Base-by-base conservation (phyloP, 768 basidiomycete genomes). In the Lactarius indigo region DNA sequence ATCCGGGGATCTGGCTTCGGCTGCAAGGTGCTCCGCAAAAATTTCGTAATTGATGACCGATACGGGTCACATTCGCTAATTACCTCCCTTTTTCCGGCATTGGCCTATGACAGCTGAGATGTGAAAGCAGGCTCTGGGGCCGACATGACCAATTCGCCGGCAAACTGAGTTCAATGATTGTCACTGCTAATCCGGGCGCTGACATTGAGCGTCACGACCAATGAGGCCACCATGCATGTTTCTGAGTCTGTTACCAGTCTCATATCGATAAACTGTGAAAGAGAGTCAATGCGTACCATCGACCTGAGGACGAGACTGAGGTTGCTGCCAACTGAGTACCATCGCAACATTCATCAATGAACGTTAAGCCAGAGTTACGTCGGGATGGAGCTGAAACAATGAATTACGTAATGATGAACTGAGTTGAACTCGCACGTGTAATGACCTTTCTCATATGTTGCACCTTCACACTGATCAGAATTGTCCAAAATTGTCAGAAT, bases 151-250 rank as follows among this genome's bases (percentile, higher is more conserved):
- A 55, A 67, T 64, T 67, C 57, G 33, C 56, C 66, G 66, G 62
- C 66, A 67, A 67, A 60, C 66, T 68, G 66, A 68, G 58, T 68
- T 68, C 66, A 68, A 64, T 64, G 66, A 68, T 64, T 68, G 66
- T 64, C 66, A 64, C 41, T 68, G 52, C 66, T 57, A 64, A 59
- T 64, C 54, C 33, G 57, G 63, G 66, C 63, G 66, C 63, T 68
- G 66, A 68, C 66, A 47, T 23, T 60, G 66, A 60, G 66, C 61
- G 66, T 54, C 28, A 60, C 26, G 18, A 39, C 17, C 13, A 5
- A 57, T 13, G 42, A 50, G 55, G 37, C 17, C 12, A 10, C 37
- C 30, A 47, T 57, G 56, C n/a, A 41, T 18, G 30, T 28, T 12
- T 28, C 35, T 31, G 42, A 20, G 20, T 47, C 47, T 63, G 44